A percentile compares a stretch with the other conserved stretches of the same genome.
Evolutionary conservation across 2,329 filamentous ascomycete species (phyloP).

Genomic region (Penicillium sp.): DNA sequence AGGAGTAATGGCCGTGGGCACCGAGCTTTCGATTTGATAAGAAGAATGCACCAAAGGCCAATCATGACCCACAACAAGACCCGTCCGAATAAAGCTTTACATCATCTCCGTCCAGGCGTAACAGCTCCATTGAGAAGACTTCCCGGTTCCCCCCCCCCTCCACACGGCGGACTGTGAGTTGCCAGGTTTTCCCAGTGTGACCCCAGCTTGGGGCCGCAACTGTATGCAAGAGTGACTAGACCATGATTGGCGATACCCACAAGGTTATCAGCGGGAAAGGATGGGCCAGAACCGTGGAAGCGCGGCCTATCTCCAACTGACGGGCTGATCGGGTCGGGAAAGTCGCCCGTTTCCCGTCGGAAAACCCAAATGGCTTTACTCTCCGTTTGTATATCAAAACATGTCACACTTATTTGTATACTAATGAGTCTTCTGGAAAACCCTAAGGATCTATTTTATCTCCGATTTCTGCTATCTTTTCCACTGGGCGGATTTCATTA

Average conservation of each 20-base stretch:
- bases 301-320: slow-evolving; percentile 19
- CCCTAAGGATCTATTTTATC: slow-evolving; percentile 13
- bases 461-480: slow-evolving; percentile 21
- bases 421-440: slow-evolving; percentile 22
- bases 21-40: slow-evolving; percentile 37
- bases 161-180: slow-evolving; percentile 27
- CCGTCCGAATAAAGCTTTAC: slow-evolving; percentile 29
- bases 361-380: slow-evolving; percentile 34
- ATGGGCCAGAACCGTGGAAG: slow-evolving; percentile 34
- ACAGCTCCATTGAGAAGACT: slow-evolving; percentile 29
- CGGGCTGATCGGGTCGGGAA: slow-evolving; percentile 36
- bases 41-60: slow-evolving; percentile 31
- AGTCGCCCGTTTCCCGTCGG: slow-evolving; percentile 43
- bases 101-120: slow-evolving; percentile 29
- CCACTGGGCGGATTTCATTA: slow-evolving; percentile 10
- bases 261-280: slow-evolving; percentile 43
- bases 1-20: slow-evolving; percentile 39
- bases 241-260: slow-evolving; percentile 30
- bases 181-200: slow-evolving; percentile 30
- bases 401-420: slow-evolving; percentile 35
- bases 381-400: slow-evolving; percentile 42
- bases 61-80: slow-evolving; percentile 24
- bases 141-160: slow-evolving; percentile 24
- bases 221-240: slow-evolving; percentile 33
- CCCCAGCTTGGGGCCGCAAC: slow-evolving; percentile 11